Evolutionary conservation across 441 rosid genomes (phyloP).

Genomic region (Melastoma candidum): DNA sequence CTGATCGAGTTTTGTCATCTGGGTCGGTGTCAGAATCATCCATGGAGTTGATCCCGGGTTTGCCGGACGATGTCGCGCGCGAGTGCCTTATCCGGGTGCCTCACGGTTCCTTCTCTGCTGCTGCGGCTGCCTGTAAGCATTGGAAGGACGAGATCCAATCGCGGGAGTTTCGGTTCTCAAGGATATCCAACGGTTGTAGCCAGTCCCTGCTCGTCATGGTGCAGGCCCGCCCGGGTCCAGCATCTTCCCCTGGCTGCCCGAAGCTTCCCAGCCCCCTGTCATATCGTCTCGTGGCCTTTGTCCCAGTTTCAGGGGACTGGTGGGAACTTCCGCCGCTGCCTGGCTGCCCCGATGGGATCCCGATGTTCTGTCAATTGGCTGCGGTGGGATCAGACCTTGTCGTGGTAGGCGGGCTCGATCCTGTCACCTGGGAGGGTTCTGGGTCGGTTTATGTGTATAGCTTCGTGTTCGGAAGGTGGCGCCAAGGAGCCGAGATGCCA

Average conservation of each 20-base stretch:
- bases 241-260: constrained; percentile 3
- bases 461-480: constrained; percentile 45
- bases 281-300: no score
- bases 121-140: constrained; percentile 21
- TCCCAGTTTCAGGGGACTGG: no score
- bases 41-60: constrained; percentile 29
- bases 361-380: constrained; percentile 3
- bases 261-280: constrained; percentile 12
- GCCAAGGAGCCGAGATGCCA: constrained; percentile 29
- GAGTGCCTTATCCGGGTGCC: constrained; percentile 29
- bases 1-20: no score
- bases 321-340: no score
- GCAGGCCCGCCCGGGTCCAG: constrained; percentile 38
- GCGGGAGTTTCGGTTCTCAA: constrained; percentile 21
- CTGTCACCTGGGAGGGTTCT: no score
- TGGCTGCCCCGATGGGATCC: no score
- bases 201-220: constrained; percentile 30
- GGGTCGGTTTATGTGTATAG: constrained; percentile 51
- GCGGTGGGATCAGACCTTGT: constrained; percentile 39
- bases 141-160: constrained; percentile 28
- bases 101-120: constrained; percentile 15
- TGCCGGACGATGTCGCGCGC: constrained; percentile 32
- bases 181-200: constrained; percentile 18
- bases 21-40: constrained; percentile 4
- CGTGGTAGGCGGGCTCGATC: constrained; percentile 3